Evolutionary conservation across 2,329 filamentous ascomycete genomes (phyloP), one percentile per base, ranked within the genome.

Genomic region (Davidsoniella eucalypti): DNA sequence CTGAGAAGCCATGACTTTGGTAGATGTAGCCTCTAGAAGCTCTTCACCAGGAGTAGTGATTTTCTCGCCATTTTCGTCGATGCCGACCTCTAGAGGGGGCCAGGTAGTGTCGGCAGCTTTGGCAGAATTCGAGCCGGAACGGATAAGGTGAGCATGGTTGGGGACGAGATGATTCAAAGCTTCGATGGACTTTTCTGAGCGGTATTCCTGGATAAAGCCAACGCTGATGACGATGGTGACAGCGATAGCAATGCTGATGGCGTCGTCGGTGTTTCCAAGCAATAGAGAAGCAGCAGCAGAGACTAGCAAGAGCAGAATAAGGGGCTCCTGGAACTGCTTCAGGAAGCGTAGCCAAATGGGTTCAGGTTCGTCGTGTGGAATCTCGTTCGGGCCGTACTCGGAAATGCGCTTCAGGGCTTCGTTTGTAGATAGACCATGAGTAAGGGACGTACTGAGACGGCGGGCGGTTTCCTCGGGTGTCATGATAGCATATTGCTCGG

Each of bases 161-260:
- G 92, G 93, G 0, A 98, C 90, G 23, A 98, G 70, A 58, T 92
- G 86, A 61, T 84, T 95, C 57, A 98, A 70, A 17, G 92, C 92
- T 65, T 98, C 92, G 56, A 98, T 79, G 2, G 90, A 96, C 65
- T 98, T 93, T 63, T 98, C 92, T 6, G 92, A 96, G 53, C 92
- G 76, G 64, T 98, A 98, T 66, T 98, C 92, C 63, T 98, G 92
- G 48, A 96, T 79, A 58, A 98, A 98, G 2, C 90, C 92, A 40
- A 98, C 92, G 0, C 83, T 84, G 21, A 98, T 88, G 5, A 98
- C 92, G 58, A 98, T 98, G 23, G 88, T 94, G 18, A 98, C 92
- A 2, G 92, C 92, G 29, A 94, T 80, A 0, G 90, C 84, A 60
- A 98, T 98, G 64, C 90, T 96, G 58, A 98, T 69, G 5, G 90